Conservation (phyloP, 2,329 filamentous ascomycete species). For the Phaeosphaeria sp. region DNA sequence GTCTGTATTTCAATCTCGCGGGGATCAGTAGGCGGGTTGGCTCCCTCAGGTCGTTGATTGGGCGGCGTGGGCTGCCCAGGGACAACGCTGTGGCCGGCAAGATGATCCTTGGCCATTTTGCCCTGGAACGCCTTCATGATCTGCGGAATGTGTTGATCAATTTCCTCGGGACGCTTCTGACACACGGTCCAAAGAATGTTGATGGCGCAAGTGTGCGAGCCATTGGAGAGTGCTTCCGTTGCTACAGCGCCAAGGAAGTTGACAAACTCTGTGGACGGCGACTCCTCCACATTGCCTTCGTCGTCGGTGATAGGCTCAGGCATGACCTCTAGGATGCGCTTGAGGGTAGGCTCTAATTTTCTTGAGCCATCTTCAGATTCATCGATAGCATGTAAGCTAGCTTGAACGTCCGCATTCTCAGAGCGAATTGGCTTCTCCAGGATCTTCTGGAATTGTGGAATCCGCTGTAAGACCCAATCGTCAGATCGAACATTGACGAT, state of each 20-base stretch:
- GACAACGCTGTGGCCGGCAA: slow-evolving; percentile 66
- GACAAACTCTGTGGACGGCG: slow-evolving; percentile 84
- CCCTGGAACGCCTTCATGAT: slow-evolving; percentile 93
- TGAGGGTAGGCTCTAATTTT: slow-evolving; percentile 73
- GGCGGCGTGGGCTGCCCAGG: slow-evolving; percentile 40
- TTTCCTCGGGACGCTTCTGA: slow-evolving; percentile 80
- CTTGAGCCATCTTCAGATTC: slow-evolving; percentile 69
- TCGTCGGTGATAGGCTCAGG: slow-evolving; percentile 85
- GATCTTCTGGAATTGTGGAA: slow-evolving; percentile 81
- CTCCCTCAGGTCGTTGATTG: slow-evolving; percentile 59
- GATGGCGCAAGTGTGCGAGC: slow-evolving; percentile 84
- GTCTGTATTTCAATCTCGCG: slow-evolving; percentile 90
- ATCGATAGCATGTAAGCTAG: slow-evolving; percentile 81
- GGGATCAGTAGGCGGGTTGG: slow-evolving; percentile 68
- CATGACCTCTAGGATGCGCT: slow-evolving; percentile 85
- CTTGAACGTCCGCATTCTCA: slow-evolving; percentile 90
- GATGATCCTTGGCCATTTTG: slow-evolving; percentile 92
- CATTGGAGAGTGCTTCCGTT: slow-evolving; percentile 82
- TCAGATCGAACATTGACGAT: slow-evolving; percentile 86
- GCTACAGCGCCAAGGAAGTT: slow-evolving; percentile 84
- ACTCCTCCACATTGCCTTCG: slow-evolving; percentile 76
- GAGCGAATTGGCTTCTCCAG: slow-evolving; percentile 87
- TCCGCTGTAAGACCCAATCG: slow-evolving; percentile 85
- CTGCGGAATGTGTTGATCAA: slow-evolving; percentile 85
- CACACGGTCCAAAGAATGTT: slow-evolving; percentile 94